Evolutionary conservation across 2,329 filamentous ascomycete species (phyloP), one percentile per base, ranked within the genome.

Genomic region (Fusarium protoensiforme): DNA sequence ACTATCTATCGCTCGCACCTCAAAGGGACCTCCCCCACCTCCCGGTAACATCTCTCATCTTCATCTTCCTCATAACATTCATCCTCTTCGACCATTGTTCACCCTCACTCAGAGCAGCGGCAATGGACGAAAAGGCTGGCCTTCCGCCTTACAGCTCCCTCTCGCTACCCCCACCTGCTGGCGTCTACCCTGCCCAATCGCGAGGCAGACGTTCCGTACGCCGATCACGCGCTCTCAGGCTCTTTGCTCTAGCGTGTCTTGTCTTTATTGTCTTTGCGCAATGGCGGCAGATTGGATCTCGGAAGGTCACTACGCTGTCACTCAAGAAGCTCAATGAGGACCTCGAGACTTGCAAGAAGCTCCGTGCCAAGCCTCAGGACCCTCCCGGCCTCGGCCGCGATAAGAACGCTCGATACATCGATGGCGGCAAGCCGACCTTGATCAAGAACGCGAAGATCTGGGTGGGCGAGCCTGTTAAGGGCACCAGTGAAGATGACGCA

Each of bases 401-500:
- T 35, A 85, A 85, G 73, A 93, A 91, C 78, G 89, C 89, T 22
- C 87, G 91, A 56, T 91, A 88, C 76, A 80, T 91, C 48, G 84
- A 89, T 5, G 89, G 89, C 60, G 85, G 87, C 61, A 87, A 86
- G 70, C 87, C 91, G 0, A 90, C 90, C 0, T 84, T 93, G 43
- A 92, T 93, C 73, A 88, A 86, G 69, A 93, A 93, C 77, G 91
- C 91, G 6, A 90, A 88, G 1, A 85, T 93, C 22, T 93, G 91
- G 91, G 84, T 89, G 5, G 91, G 91, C 36, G 91, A 92, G 80
- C 88, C 91, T 0, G 79, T 76, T 0, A 65, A 84, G 36, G 89
- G 89, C 11, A 84, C 81, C 2, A 86, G 85, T 8, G 78, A 83
- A 7, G 86, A 87, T 53, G 89, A 90, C 73, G 88, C 89, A 1